Conservation (phyloP, 257 asterid species). For the Catharanthus roseus region DNA sequence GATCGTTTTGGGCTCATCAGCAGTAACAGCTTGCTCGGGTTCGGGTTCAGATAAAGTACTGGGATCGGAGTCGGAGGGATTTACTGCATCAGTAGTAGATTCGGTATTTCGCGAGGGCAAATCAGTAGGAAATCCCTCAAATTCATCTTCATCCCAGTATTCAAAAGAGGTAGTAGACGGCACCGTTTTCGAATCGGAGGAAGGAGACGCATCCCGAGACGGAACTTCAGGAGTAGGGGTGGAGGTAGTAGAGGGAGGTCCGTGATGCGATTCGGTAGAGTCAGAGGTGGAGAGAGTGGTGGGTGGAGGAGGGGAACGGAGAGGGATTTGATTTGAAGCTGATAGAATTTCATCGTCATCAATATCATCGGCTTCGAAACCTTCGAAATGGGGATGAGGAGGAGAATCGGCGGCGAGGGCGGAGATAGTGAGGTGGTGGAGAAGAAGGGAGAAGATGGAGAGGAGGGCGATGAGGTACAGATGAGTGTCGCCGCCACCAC, state of each 20-base stretch:
- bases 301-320: constrained; percentile 52
- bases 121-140: constrained; percentile 67
- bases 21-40: constrained; percentile 14
- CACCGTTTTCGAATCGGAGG: constrained; percentile 46
- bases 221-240: constrained; percentile 5
- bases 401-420: constrained; percentile 44
- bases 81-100: constrained; percentile 24
- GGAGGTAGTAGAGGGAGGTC: constrained; percentile 51
- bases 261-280: constrained; percentile 55
- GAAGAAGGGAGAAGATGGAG: constrained; percentile 58
- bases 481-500: constrained; percentile 39
- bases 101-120: constrained; percentile 24
- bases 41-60: constrained; percentile 20
- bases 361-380: constrained; percentile 84
- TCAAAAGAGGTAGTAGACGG: constrained; percentile 38
- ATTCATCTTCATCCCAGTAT: constrained; percentile 91
- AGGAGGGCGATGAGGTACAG: constrained; percentile 48
- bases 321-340: constrained; percentile 42
- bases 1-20: constrained; percentile 28
- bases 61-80: constrained; percentile 23
- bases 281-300: constrained; percentile 52
- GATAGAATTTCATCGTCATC: constrained; percentile 41
- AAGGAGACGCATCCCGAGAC: constrained; percentile 22
- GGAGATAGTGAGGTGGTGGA: constrained; percentile 46
- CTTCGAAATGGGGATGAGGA: constrained; percentile 66